A percentile compares a stretch with the other conserved stretches of the same genome.
Conservation (phyloP, 2,329 filamentous ascomycete genomes). For the Trichoderma guizhouense region DNA sequence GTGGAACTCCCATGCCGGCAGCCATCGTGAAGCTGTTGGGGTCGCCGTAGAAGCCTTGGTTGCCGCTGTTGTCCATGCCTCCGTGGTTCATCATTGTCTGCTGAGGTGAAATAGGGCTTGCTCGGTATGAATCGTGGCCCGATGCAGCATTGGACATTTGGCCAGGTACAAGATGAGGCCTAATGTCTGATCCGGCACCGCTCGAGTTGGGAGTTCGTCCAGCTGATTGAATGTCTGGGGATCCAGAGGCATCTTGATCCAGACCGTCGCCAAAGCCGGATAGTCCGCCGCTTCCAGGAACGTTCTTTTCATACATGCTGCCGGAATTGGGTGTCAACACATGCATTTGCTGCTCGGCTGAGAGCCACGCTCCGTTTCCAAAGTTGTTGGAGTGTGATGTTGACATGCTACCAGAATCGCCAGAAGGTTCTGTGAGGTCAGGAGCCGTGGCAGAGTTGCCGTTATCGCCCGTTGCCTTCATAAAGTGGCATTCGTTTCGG, state of each 20-base stretch:
- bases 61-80: constrained; percentile 36
- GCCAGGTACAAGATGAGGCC: constrained; percentile 29
- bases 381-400: constrained; percentile 28
- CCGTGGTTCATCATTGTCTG: constrained; percentile 38
- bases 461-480: constrained; percentile 40
- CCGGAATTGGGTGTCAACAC: constrained; percentile 35
- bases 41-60: constrained; percentile 37
- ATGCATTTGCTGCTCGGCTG: constrained; percentile 39
- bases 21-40: constrained; percentile 37
- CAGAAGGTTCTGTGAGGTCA: constrained; percentile 39
- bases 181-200: constrained; percentile 30
- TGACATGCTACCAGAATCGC: constrained; percentile 24
- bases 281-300: constrained; percentile 28
- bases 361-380: constrained; percentile 36
- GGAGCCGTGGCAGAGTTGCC: constrained; percentile 39
- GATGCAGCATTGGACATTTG: constrained; percentile 35
- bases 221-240: constrained; percentile 50
- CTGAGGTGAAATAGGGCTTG: constrained; percentile 48
- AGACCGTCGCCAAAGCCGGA: constrained; percentile 42
- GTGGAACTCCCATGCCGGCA: constrained; percentile 24
- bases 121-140: constrained; percentile 46
- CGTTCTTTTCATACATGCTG: constrained; percentile 34
- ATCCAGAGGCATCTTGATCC: constrained; percentile 46
- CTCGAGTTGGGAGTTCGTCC: constrained; percentile 61
- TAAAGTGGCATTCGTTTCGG: constrained; percentile 43